Evolutionary conservation across 1,284 basidiomycete genomes (phyloP), one percentile per base, ranked within the genome.

Genomic region (Cryptococcus hybrid): DNA sequence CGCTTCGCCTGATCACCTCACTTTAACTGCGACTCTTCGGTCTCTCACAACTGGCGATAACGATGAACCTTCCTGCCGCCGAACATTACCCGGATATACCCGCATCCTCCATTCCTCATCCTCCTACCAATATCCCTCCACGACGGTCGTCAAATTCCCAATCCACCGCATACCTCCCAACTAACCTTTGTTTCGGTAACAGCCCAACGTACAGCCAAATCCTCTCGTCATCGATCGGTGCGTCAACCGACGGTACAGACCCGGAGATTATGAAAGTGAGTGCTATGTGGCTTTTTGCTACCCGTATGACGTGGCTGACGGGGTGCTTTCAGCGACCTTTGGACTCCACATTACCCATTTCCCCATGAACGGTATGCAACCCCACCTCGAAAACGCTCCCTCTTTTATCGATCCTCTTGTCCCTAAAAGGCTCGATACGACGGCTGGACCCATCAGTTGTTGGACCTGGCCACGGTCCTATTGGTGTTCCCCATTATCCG

Each of bases 341-440:
- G 82, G 89, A 92, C 79, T 63, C 66, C 36, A 56, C 58, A 13
- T 50, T 67, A 15, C 68, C 69, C 30, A 54, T 58, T 18, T 67
- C 66, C 66, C 69, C 11, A 55, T 68, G 38, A 71, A 59, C 56
- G 65, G 64, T n/a, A 52, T 63, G 44, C 57, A 58, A 44, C 64
- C 69, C 36, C 54, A 52, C 18, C 65, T 69, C 38, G 69, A 69
- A 15, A 56, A 60, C 37, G 37, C 52, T n/a, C 76, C 86, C 70
- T 82, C 86, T 71, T 82, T 84, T 64, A 86, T 85, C 70, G 88
- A 88, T 69, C 87, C 88, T 68, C 88, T 89, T 78, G 82, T 87
- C 30, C 67, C 64, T 52, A 92, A 91, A 83, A 90, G 79, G 85
- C 88, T 56, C 86, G 89, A 64, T 90, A 88, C 88, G 89, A 87